These are phyloP conservation scores for Debaryomycetaceae sp. DNA, from an alignment of 1,139 yeast species.

Conservation along the genomic window DNA sequence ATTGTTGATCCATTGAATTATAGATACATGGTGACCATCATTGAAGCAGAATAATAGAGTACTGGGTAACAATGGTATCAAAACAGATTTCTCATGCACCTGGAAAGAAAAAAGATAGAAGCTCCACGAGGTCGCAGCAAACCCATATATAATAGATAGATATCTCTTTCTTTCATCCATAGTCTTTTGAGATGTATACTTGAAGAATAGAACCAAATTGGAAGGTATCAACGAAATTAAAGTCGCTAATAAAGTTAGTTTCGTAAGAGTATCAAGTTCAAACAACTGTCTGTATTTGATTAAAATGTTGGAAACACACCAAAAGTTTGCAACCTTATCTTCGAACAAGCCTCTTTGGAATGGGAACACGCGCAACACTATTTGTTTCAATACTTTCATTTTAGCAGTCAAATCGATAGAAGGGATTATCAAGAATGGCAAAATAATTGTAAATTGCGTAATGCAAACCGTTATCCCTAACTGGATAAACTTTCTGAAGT, in stretches of 20 bases:
- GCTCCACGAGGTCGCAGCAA: slow-evolving; percentile 81
- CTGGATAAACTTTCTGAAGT: slow-evolving; percentile 49
- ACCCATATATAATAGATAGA: slow-evolving; percentile 54
- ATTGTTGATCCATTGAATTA: slow-evolving; percentile 85
- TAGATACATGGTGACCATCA: slow-evolving; percentile 58
- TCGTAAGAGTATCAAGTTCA: slow-evolving; percentile 56
- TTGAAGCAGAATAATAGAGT: slow-evolving; percentile 63
- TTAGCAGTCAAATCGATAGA: slow-evolving; percentile 11
- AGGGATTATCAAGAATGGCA: slow-evolving; percentile 55
- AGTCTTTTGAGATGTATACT: slow-evolving; percentile 42
- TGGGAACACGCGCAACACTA: slow-evolving; percentile 76
- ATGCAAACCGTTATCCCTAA: slow-evolving; percentile 62
- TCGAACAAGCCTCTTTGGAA: slow-evolving; percentile 94
- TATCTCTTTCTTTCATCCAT: slow-evolving; percentile 8
- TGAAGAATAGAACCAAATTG: slow-evolving; percentile 48
- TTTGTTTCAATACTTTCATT: slow-evolving; percentile 25
- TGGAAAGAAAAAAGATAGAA: slow-evolving; percentile 90
- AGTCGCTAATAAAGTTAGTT: slow-evolving; percentile 62
- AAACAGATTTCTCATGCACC: slow-evolving; percentile 86
- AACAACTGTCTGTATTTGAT: slow-evolving; percentile 65
- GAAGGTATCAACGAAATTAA: slow-evolving; percentile 67
- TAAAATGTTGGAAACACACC: slow-evolving; percentile 86
- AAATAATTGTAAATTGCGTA: slow-evolving; percentile 51
- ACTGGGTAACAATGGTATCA: slow-evolving; percentile 84
- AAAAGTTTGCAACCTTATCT: slow-evolving; percentile 94